Percentiles rank a stretch among this genome's conserved stretches.
phyloP scores from a whole-genome alignment of 805 yeast genomes.

The Barnettozyma sp. region DNA sequence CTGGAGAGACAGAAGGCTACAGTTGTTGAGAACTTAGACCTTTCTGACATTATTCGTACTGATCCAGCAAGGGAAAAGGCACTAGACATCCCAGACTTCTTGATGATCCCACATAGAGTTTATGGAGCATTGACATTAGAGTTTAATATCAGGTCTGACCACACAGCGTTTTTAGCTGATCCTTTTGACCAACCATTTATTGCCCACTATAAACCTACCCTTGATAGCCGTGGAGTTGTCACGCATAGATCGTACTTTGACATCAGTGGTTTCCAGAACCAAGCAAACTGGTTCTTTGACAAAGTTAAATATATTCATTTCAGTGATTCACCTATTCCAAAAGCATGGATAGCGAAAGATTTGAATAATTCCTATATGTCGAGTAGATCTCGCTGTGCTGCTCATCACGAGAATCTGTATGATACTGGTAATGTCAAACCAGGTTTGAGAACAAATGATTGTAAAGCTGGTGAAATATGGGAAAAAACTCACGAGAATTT shows the following conservation, averaged over 20 bases:
- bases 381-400: slow-evolving; percentile 15
- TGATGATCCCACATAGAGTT: slow-evolving; percentile 42
- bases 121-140: slow-evolving; percentile 50
- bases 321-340: slow-evolving; percentile 58
- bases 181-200: slow-evolving; percentile 28
- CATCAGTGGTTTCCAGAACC: slow-evolving; percentile 9
- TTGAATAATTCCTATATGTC: slow-evolving; percentile 13
- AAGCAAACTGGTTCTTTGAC: slow-evolving; percentile 15
- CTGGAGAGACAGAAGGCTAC: slow-evolving; percentile 11
- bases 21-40: slow-evolving; percentile 14
- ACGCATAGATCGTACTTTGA: slow-evolving; percentile 16
- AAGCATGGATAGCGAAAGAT: slow-evolving; percentile 46
- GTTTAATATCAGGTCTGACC: slow-evolving; percentile 30
- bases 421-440: slow-evolving; percentile 5
- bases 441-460: slow-evolving; percentile 10
- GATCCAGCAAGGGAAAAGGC: not conserved
- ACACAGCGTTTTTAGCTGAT: slow-evolving; percentile 36
- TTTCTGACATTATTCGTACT: slow-evolving; percentile 10
- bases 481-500: slow-evolving; percentile 14
- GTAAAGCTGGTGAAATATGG: slow-evolving; percentile 20
- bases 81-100: slow-evolving; percentile 21
- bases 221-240: slow-evolving; percentile 7
- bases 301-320: slow-evolving; percentile 48
- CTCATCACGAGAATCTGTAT: slow-evolving; percentile 10
- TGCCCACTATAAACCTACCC: slow-evolving; percentile 19